Evolutionary conservation across 164 flowering plant species (phyloP).

Genomic region (Brasenia schreberi): DNA sequence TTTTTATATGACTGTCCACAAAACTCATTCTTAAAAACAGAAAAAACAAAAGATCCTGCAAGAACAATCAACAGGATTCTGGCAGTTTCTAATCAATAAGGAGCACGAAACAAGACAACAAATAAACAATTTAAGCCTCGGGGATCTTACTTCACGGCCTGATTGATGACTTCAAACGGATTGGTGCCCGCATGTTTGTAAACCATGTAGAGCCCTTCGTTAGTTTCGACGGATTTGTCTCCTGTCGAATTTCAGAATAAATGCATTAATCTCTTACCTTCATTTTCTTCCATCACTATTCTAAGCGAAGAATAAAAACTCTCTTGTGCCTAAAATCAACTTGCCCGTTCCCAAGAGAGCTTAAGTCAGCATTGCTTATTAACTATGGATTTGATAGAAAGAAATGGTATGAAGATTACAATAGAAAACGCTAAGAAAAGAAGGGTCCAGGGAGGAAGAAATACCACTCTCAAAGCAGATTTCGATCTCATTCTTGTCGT

Average conservation of each 20-base stretch:
- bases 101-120: background rate
- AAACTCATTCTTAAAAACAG: too few relatives aligned
- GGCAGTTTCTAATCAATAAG: background rate
- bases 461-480: slow-evolving; percentile 97
- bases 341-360: background rate
- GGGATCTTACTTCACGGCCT: slow-evolving; percentile 70
- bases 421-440: too few relatives aligned
- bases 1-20: too few relatives aligned
- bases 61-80: background rate
- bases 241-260: slow-evolving; percentile 34
- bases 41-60: background rate
- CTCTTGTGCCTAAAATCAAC: background rate
- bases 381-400: too few relatives aligned
- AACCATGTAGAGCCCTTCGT: slow-evolving; percentile 60
- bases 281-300: too few relatives aligned
- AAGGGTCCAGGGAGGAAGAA: slow-evolving; percentile 5
- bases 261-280: too few relatives aligned
- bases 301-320: too few relatives aligned
- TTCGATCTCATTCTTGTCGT: slow-evolving; percentile 69
- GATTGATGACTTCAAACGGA: slow-evolving; percentile 79
- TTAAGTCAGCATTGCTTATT: too few relatives aligned
- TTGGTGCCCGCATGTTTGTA: slow-evolving; percentile 89
- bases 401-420: too few relatives aligned
- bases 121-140: background rate
- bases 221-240: slow-evolving; percentile 56